phyloP scores from a whole-genome alignment of 108 stramenopile genomes.

The Cyclostephanos invisitatus region DNA sequence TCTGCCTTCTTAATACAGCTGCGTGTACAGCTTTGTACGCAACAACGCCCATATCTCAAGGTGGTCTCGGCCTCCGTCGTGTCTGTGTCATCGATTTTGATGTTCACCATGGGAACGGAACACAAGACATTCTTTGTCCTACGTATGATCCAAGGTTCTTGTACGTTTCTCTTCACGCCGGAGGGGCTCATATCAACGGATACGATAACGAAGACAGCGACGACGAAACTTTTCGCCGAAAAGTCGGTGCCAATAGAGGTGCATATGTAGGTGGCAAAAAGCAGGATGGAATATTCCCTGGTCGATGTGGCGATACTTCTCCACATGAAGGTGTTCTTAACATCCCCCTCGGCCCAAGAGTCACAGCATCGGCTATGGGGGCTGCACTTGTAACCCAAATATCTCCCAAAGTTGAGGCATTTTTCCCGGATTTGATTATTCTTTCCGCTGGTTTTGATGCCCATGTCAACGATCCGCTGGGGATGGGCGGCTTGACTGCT shows the following conservation, averaged over 20 bases:
- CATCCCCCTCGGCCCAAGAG: conserved; percentile 78
- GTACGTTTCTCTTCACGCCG: conserved; percentile 88
- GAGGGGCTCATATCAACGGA: conserved; percentile 81
- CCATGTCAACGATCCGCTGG: conserved; percentile 89
- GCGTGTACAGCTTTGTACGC: conserved; percentile 97
- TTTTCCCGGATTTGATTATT: conserved; percentile 93
- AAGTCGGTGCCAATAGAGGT: conserved; percentile 14
- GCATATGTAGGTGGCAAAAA: conserved; percentile 32
- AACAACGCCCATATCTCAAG: conserved; percentile 69
- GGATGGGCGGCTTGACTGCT: conserved; percentile 79
- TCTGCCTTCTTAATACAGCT: conserved; percentile 95
- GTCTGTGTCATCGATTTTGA: conserved; percentile 94
- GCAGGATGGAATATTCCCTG: conserved; percentile 84
- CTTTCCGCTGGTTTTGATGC: conserved; percentile 97
- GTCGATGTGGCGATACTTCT: conserved; percentile 81
- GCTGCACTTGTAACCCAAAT: conserved; percentile 74
- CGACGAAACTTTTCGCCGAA: conserved; percentile 58
- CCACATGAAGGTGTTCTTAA: conserved; percentile 88
- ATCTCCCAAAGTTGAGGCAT: conserved; percentile 84
- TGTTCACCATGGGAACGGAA: conserved; percentile 95
- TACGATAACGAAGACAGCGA: conserved; percentile 57
- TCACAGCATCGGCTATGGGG: conserved; percentile 76
- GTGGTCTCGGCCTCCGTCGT: conserved; percentile 79
- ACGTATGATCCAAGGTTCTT: conserved; percentile 90
- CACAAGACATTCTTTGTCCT: conserved; percentile 87